Base-by-base conservation (phyloP, 2,329 filamentous ascomycete genomes). In the Microsporum ferrugineum region DNA sequence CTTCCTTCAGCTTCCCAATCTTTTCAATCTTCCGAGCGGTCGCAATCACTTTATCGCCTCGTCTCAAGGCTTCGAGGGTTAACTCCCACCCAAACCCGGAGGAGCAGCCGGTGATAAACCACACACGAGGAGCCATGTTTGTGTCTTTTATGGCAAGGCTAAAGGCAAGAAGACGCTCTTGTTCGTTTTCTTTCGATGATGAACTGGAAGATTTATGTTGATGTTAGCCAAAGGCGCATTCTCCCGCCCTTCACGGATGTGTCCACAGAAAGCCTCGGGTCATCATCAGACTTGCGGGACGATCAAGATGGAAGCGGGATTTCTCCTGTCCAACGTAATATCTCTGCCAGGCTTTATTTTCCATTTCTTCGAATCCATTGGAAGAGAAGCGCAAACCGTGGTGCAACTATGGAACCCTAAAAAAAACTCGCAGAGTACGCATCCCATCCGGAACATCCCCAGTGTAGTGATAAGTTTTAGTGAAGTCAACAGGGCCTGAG, bases 41-140 rank as follows among this genome's bases (percentile, higher is more conserved):
- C 10, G 73, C 72, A 27, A 75, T 71, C 12, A 74, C 71, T 53
- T 67, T 69, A 62, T 73, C 69, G 3, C 72, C 72, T 7, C 68
- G 69, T 3, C 61, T 58, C 6, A 73, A 65, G 6, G 63, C 67
- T 51, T 66, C 63, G 12, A 65, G 60, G 33, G 66, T 67, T 27
- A 73, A 64, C 58, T 70, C 68, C 17, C 58, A 49, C 31, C 72
- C 72, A 34, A 75, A 68, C 10, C 73, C 72, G 34, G 68, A 70
- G 5, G 71, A 73, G 59, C 67, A 71, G 38, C 72, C 71, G 12
- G 71, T 73, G 47, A 74, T 69, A 47, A 73, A 67, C 71, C 72
- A 75, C 58, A 74, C 68, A 27, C 65, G 64, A 31, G 57, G 61
- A 39, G 62, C 47, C 64, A 67, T 68, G 29, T 5, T 34, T 31